Evolutionary conservation across 495 filamentous ascomycete species (phyloP).

Genomic region (Penicillium subrubescens): DNA sequence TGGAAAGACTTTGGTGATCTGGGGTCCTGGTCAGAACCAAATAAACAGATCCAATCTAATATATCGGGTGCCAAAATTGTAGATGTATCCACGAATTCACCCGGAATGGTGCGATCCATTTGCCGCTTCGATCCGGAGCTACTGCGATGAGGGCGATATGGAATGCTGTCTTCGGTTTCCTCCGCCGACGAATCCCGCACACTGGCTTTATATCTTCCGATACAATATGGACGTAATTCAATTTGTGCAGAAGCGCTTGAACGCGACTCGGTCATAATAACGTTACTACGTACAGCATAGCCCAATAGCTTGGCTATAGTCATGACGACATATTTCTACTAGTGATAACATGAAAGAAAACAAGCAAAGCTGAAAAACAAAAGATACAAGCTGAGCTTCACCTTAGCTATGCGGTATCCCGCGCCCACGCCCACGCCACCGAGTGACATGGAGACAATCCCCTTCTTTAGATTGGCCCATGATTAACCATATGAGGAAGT

Average conservation of each 20-base stretch:
- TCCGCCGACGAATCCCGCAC: conserved; percentile 5
- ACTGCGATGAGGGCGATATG: conserved; percentile 29
- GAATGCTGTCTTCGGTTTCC: conserved; percentile 23
- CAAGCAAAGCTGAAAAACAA: not conserved
- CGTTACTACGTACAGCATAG: not conserved
- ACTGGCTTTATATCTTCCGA: conserved; percentile 20
- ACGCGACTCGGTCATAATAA: conserved; percentile 1
- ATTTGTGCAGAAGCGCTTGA: conserved; percentile 19
- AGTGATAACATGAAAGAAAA: not conserved
- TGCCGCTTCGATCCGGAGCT: conserved; percentile 19
- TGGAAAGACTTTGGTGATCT: not conserved
- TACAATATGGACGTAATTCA: conserved; percentile 24
- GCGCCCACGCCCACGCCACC: not conserved
- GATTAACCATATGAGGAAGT: not conserved
- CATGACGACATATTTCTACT: not conserved
- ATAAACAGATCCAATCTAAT: not conserved
- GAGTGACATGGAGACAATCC: not conserved
- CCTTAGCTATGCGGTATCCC: not conserved
- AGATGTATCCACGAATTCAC: conserved; percentile 31
- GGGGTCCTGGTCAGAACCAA: not conserved
- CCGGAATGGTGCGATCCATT: conserved; percentile 25
- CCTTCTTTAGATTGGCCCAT: not conserved
- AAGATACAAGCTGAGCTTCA: not conserved
- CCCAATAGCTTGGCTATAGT: not conserved
- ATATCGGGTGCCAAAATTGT: not conserved